phyloP scores from a whole-genome alignment of 192 early-diverging fungal genomes.

The Funneliformis mosseae region DNA sequence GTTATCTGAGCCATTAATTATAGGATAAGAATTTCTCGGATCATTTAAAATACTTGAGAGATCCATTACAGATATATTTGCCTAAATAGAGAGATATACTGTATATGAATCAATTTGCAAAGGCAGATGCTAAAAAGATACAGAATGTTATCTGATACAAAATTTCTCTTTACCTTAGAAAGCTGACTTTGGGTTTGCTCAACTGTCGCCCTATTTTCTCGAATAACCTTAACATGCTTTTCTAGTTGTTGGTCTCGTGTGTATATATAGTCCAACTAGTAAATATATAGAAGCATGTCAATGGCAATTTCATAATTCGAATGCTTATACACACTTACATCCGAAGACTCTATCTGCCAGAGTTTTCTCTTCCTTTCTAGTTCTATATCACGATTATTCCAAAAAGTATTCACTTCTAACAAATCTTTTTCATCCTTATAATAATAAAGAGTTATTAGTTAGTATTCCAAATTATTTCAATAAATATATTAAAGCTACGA shows the following conservation, averaged over 20 bases:
- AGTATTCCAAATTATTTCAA: conserved; percentile 14
- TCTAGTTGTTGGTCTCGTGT: background rate
- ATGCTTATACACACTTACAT: background rate
- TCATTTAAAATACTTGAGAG: conserved; percentile 19
- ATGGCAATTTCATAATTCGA: conserved; percentile 15
- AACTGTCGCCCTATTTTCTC: background rate
- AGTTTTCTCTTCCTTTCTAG: conserved; percentile 15
- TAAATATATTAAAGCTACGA: conserved; percentile 18
- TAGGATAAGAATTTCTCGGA: background rate
- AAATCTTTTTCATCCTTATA: conserved; percentile 13
- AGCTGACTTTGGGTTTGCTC: background rate
- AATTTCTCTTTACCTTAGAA: background rate
- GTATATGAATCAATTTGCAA: conserved; percentile 1
- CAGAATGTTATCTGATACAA: too few relatives aligned
- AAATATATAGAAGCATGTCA: background rate
- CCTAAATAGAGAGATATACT: background rate
- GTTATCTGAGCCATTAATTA: too few relatives aligned
- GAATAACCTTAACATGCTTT: conserved; percentile 6
- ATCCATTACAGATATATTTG: conserved; percentile 9
- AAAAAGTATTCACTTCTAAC: conserved; percentile 17
- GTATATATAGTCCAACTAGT: conserved; percentile 23
- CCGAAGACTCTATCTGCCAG: conserved; percentile 12
- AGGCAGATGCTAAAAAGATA: background rate
- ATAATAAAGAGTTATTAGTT: conserved; percentile 21
- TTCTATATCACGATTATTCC: conserved; percentile 7